phyloP scores from a whole-genome alignment of 1,284 basidiomycete genomes.

The Athelia psychrophila region DNA sequence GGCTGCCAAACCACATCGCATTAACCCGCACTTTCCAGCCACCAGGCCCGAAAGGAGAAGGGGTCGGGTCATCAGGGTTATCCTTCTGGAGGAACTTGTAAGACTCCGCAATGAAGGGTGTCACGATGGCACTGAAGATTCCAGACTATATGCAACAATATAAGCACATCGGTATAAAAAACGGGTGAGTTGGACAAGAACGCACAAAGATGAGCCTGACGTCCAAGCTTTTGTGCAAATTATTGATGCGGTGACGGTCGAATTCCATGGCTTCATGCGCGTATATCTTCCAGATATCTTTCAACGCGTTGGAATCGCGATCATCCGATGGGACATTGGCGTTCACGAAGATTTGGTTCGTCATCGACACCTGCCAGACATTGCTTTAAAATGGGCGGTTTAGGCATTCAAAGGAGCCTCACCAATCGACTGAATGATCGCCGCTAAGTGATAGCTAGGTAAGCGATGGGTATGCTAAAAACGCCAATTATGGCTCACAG shows the following conservation, averaged over 20 bases:
- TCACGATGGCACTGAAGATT: background rate
- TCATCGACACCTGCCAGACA: background rate
- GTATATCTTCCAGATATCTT: background rate
- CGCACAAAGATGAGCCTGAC: slow-evolving; percentile 1
- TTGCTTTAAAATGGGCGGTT: too few species aligned
- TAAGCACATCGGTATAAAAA: background rate
- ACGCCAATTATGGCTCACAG: too few species aligned
- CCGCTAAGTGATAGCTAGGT: too few species aligned
- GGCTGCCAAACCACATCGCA: background rate
- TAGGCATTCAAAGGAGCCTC: too few species aligned
- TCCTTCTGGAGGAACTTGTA: background rate
- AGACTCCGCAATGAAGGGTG: background rate
- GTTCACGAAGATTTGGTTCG: background rate
- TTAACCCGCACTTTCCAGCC: background rate
- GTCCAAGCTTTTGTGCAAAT: background rate
- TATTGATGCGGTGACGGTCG: background rate
- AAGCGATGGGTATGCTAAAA: too few species aligned
- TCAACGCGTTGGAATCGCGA: background rate
- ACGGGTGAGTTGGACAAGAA: background rate
- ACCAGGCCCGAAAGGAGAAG: background rate
- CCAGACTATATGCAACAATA: background rate
- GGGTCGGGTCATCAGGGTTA: background rate
- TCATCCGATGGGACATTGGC: background rate
- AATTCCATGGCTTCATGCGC: background rate
- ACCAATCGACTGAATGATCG: too few species aligned